Conservation (phyloP, 2,329 filamentous ascomycete genomes). For the Chaetomiaceae sp. region DNA sequence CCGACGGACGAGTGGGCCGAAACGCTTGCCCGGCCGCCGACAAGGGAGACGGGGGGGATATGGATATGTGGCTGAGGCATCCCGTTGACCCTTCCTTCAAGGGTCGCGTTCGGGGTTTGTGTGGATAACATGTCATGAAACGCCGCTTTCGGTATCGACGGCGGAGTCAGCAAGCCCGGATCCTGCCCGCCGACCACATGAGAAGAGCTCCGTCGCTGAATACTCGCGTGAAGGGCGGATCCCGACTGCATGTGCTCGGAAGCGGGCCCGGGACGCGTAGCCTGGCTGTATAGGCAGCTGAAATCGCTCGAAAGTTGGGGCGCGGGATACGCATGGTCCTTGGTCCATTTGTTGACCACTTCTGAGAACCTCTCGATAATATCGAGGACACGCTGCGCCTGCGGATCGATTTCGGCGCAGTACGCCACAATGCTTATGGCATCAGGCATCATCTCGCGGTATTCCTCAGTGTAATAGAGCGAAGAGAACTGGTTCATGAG, state of each 20-base stretch:
- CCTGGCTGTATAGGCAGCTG: slow-evolving; percentile 23
- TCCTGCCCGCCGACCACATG: slow-evolving; percentile 8
- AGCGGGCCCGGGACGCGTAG: slow-evolving; percentile 9
- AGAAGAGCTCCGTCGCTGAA: slow-evolving; percentile 3
- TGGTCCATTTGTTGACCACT: slow-evolving; percentile 33
- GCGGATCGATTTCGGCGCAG: slow-evolving; percentile 45
- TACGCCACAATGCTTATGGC: slow-evolving; percentile 47
- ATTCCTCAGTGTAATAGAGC: slow-evolving; percentile 43
- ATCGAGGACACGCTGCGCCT: slow-evolving; percentile 46
- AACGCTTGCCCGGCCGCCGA: slow-evolving; percentile 13
- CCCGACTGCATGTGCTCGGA: slow-evolving; percentile 8
- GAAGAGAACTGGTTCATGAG: slow-evolving; percentile 54
- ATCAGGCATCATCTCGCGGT: slow-evolving; percentile 37
- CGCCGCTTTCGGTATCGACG: slow-evolving; percentile 19
- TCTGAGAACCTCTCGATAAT: slow-evolving; percentile 48
- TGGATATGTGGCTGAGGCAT: slow-evolving; percentile 11
- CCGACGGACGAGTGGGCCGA: slow-evolving; percentile 26
- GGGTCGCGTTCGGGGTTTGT: neutral
- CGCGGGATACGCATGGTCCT: slow-evolving; percentile 19
- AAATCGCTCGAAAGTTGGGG: slow-evolving; percentile 23
- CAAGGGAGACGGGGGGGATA: slow-evolving; percentile 5
- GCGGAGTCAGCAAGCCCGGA: slow-evolving; percentile 18
- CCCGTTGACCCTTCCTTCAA: slow-evolving; percentile 18
- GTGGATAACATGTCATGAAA: slow-evolving; percentile 9
- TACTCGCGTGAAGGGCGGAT: neutral